Conservation (phyloP, 2,329 filamentous ascomycete genomes). For the Thielaviopsis musarum region DNA sequence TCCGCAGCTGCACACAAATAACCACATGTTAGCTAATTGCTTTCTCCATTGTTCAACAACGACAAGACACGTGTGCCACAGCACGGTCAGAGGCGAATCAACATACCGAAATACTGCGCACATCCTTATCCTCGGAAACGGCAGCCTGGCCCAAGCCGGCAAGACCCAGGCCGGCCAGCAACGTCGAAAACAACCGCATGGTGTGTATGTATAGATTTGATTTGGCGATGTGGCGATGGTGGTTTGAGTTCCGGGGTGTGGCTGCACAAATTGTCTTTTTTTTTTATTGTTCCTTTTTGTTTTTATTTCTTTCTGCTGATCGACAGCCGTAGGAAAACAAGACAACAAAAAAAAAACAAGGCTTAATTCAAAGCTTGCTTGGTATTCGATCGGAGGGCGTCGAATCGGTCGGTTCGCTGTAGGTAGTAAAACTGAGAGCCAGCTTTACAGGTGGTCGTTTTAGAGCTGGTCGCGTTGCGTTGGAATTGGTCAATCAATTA, state of each 20-base stretch:
- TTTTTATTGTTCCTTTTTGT: neutral
- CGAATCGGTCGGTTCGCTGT: no score
- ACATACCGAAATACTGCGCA: slow-evolving; percentile 14
- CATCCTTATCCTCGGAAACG: slow-evolving; percentile 10
- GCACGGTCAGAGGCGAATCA: neutral
- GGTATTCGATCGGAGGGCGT: neutral
- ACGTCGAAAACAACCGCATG: slow-evolving; percentile 11
- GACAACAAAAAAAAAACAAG: neutral
- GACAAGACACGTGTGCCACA: neutral
- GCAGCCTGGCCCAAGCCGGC: slow-evolving; percentile 6
- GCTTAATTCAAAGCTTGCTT: neutral
- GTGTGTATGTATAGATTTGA: neutral
- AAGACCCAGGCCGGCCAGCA: slow-evolving; percentile 11
- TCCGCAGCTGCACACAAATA: slow-evolving; percentile 47
- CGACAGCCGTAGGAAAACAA: neutral
- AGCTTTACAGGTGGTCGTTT: no score
- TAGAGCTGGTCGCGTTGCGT: no score
- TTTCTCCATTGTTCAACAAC: neutral
- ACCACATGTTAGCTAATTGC: slow-evolving; percentile 6
- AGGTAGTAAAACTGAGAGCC: no score
- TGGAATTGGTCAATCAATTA: no score
- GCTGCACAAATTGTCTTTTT: neutral
- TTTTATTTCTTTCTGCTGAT: neutral
- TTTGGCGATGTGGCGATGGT: neutral
- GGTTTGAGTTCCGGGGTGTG: neutral